Conservation (phyloP, 2,329 filamentous ascomycete genomes). For the Aureobasidium sp. region DNA sequence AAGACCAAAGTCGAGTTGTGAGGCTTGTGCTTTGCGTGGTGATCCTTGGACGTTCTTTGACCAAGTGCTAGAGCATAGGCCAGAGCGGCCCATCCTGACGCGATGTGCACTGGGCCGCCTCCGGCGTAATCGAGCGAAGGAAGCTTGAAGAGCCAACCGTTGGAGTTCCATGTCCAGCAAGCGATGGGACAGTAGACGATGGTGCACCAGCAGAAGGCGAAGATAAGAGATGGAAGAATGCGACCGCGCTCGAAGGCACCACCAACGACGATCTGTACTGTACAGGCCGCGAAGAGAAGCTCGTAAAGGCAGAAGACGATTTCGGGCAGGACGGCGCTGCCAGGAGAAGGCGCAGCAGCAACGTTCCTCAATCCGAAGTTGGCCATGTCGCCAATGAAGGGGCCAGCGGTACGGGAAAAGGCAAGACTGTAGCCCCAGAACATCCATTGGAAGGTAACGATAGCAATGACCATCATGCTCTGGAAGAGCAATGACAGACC, state of each 20-base stretch:
- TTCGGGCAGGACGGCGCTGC: conserved; percentile 52
- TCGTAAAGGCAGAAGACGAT: conserved; percentile 62
- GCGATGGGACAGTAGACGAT: conserved; percentile 59
- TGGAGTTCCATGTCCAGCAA: conserved; percentile 62
- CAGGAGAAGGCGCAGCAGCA: conserved; percentile 53
- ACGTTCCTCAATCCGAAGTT: conserved; percentile 58
- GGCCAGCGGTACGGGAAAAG: conserved; percentile 52
- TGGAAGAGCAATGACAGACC: conserved; percentile 58
- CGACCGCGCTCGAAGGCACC: conserved; percentile 59
- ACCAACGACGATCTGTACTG: conserved; percentile 59
- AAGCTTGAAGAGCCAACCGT: conserved; percentile 58
- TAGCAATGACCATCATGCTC: conserved; percentile 48
- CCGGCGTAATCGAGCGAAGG: conserved; percentile 49
- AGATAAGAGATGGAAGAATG: conserved; percentile 58
- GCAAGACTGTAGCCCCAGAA: conserved; percentile 56
- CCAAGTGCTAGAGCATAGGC: conserved; percentile 59
- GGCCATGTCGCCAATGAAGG: conserved; percentile 56
- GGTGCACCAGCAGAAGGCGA: conserved; percentile 57
- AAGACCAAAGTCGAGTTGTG: conserved; percentile 60
- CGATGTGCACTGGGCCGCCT: conserved; percentile 58
- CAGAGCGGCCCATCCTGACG: no score
- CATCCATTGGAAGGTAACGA: conserved; percentile 53
- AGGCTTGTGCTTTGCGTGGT: conserved; percentile 47
- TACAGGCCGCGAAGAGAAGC: conserved; percentile 55
- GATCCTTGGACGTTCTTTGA: conserved; percentile 46